Evolutionary conservation across 1,139 yeast species (phyloP).

Genomic region (Yamadazyma diospyri): DNA sequence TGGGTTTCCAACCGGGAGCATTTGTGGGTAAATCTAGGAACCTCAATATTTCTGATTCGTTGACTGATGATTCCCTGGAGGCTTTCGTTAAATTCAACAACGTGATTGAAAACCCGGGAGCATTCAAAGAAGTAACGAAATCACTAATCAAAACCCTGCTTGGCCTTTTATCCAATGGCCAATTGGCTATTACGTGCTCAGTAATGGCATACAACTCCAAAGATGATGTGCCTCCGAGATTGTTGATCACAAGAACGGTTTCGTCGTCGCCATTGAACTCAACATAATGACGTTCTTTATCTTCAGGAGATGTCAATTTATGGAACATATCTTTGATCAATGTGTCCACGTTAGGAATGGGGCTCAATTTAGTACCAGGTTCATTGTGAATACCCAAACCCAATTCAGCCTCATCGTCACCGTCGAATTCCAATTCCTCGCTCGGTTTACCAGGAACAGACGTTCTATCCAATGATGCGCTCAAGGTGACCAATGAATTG

Average conservation of each 20-base stretch:
- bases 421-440: slow-evolving; percentile 43
- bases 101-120: slow-evolving; percentile 88
- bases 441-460: slow-evolving; percentile 77
- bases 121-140: slow-evolving; percentile 80
- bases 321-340: slow-evolving; percentile 53
- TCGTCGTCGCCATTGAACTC: slow-evolving; percentile 61
- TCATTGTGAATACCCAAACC: slow-evolving; percentile 98
- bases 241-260: slow-evolving; percentile 66
- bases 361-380: slow-evolving; percentile 73
- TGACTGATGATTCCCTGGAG: slow-evolving; percentile 30
- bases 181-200: slow-evolving; percentile 40
- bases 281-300: slow-evolving; percentile 69
- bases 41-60: slow-evolving; percentile 31
- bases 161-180: slow-evolving; percentile 53
- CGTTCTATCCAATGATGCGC: slow-evolving; percentile 86
- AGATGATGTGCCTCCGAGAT: slow-evolving; percentile 82
- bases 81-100: slow-evolving; percentile 58
- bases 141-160: slow-evolving; percentile 67
- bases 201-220: slow-evolving; percentile 71
- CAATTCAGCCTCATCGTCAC: slow-evolving; percentile 65
- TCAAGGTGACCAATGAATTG: slow-evolving; percentile 73
- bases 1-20: slow-evolving; percentile 80
- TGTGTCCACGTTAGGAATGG: slow-evolving; percentile 65
- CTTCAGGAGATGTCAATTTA: slow-evolving; percentile 49
- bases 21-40: slow-evolving; percentile 66